These are phyloP conservation scores for Pseudocohnilembus persalinus DNA, from an alignment of 169 alveolate species.

Conservation along the genomic window DNA sequence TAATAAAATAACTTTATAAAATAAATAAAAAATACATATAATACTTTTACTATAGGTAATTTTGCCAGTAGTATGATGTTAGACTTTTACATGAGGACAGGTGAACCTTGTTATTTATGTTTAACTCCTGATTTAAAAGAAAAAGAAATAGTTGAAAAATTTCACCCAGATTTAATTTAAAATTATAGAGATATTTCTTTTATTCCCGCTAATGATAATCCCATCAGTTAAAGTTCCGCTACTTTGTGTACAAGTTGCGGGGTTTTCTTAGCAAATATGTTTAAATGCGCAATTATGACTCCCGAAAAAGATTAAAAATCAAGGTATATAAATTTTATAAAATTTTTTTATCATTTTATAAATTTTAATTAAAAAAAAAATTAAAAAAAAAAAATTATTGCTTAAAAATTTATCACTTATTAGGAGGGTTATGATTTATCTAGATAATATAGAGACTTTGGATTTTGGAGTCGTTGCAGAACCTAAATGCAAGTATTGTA, in stretches of 20 bases:
- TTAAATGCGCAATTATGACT: background rate
- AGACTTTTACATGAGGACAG: conserved; percentile 49
- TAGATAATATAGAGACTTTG: background rate
- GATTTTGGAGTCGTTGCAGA: too few species aligned
- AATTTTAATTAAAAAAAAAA: too few species aligned
- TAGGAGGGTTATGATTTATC: background rate
- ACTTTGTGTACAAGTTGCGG: background rate
- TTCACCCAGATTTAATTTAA: conserved; percentile 41
- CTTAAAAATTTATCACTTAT: background rate
- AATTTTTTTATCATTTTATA: too few species aligned
- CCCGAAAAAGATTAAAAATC: background rate
- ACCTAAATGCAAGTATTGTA: too few species aligned
- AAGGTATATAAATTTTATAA: background rate
- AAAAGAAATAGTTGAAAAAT: conserved; percentile 24
- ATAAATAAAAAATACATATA: too few species aligned
- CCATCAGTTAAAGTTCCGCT: background rate
- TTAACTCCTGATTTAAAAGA: conserved; percentile 44
- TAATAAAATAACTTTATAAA: too few species aligned
- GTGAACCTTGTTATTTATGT: conserved; percentile 60
- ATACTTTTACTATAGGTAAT: too few species aligned
- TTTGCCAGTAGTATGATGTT: conserved; percentile 54
- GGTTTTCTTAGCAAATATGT: background rate
- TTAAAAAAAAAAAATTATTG: too few species aligned
- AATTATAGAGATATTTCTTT: background rate
- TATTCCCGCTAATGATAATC: background rate